Conservation (phyloP, 805 yeast genomes). For the Torulaspora quercuum region DNA sequence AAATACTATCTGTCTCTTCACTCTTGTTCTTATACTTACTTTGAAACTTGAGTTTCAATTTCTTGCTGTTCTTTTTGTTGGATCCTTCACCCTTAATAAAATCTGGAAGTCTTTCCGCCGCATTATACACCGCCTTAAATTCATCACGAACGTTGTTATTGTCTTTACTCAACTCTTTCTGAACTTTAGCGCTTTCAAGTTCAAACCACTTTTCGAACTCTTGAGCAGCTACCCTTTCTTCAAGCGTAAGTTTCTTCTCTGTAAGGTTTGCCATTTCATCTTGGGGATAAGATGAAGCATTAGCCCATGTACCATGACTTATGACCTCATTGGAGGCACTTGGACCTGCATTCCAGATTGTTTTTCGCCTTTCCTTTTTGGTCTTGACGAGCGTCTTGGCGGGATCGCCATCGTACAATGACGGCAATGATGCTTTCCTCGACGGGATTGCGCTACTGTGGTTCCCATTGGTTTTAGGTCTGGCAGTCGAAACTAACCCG, state of each 20-base stretch:
- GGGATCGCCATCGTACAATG: constrained; percentile 19
- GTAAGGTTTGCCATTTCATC: neutral
- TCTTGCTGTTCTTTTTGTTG: constrained; percentile 18
- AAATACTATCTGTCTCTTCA: neutral
- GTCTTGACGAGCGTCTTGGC: constrained; percentile 9
- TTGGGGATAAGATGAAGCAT: constrained; percentile 20
- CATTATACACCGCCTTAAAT: constrained; percentile 18
- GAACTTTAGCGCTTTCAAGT: constrained; percentile 67
- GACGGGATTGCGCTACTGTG: constrained; percentile 2
- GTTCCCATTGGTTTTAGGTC: neutral
- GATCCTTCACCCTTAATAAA: constrained; percentile 10
- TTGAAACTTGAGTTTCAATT: constrained; percentile 21
- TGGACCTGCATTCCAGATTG: constrained; percentile 5
- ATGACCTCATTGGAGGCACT: constrained; percentile 21
- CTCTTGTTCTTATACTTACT: constrained; percentile 8
- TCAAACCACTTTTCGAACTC: constrained; percentile 89
- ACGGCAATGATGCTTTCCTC: constrained; percentile 21
- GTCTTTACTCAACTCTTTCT: constrained; percentile 36
- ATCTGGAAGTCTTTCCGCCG: constrained; percentile 22
- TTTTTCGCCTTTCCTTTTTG: constrained; percentile 11
- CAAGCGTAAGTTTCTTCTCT: constrained; percentile 43
- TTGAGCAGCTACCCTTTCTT: constrained; percentile 75
- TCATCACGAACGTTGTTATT: constrained; percentile 13
- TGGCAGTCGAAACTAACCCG: too few relatives aligned
- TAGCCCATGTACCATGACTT: constrained; percentile 24